phyloP scores from a whole-genome alignment of 257 asterid species.

The Penstemon eatonii region DNA sequence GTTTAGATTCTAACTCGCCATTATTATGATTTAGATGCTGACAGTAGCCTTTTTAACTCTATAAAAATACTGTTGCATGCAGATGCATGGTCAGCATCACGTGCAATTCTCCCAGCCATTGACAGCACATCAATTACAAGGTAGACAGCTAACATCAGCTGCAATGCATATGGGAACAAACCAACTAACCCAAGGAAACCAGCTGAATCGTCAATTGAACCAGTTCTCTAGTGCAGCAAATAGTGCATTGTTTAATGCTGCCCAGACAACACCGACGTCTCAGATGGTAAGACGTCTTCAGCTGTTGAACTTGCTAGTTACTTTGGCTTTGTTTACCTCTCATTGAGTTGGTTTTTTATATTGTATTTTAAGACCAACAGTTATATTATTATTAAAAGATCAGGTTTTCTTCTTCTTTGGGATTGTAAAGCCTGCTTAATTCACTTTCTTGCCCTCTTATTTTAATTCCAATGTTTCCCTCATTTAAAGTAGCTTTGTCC shows the following conservation, averaged over 20 bases:
- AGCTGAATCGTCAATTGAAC: slow-evolving; percentile 79
- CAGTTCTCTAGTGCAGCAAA: slow-evolving; percentile 87
- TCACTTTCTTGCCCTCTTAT: slow-evolving; percentile 10
- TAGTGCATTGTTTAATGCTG: slow-evolving; percentile 84
- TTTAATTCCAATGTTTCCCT: neutral
- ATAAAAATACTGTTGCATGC: slow-evolving; percentile 16
- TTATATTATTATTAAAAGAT: neutral
- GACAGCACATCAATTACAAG: slow-evolving; percentile 78
- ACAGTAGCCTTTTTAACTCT: slow-evolving; percentile 22
- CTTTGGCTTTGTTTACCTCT: slow-evolving; percentile 10
- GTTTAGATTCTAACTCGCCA: slow-evolving; percentile 18
- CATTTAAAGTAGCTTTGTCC: neutral
- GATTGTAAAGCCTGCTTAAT: slow-evolving; percentile 16
- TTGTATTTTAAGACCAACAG: neutral
- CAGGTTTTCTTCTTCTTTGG: neutral
- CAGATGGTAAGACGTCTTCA: slow-evolving; percentile 66
- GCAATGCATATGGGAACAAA: slow-evolving; percentile 74
- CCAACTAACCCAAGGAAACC: slow-evolving; percentile 90
- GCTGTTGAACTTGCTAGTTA: slow-evolving; percentile 16
- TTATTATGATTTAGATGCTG: slow-evolving; percentile 13
- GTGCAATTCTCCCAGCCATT: slow-evolving; percentile 87
- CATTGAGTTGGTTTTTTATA: slow-evolving; percentile 4
- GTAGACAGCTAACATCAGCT: slow-evolving; percentile 79
- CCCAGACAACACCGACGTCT: slow-evolving; percentile 73
- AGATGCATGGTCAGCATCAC: slow-evolving; percentile 91